Percentiles rank a stretch among this genome's conserved stretches.
Evolutionary conservation across 495 filamentous ascomycete genomes (phyloP).

Genomic region (Beverwykella pulmonaria): DNA sequence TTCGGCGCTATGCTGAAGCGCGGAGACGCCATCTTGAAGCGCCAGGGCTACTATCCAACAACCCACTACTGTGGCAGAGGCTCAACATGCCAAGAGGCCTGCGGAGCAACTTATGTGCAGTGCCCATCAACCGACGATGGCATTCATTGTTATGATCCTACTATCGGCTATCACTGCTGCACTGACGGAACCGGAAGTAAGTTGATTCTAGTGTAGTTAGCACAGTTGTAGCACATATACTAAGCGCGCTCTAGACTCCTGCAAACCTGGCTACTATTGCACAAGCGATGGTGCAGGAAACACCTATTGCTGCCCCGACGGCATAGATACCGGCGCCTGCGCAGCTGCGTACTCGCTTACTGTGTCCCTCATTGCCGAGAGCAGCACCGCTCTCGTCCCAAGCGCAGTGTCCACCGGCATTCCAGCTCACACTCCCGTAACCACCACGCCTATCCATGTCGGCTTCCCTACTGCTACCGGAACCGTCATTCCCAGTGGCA

Average conservation of each 20-base stretch:
- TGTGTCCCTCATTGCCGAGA: constrained; percentile 22
- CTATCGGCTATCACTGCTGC: constrained; percentile 24
- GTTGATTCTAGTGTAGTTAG: not conserved
- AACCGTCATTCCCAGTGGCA: constrained; percentile 2
- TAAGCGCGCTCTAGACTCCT: constrained; percentile 20
- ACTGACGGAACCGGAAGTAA: constrained; percentile 28
- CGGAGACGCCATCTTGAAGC: constrained; percentile 1
- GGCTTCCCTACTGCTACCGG: not conserved
- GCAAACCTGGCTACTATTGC: constrained; percentile 28
- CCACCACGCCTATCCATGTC: constrained; percentile 29
- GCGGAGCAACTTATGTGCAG: constrained; percentile 10
- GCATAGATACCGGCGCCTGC: constrained; percentile 10
- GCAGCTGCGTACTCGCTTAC: constrained; percentile 24
- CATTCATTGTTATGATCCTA: constrained; percentile 24
- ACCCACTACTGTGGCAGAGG: constrained; percentile 20
- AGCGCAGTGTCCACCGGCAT: not conserved
- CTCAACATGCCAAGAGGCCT: constrained; percentile 27
- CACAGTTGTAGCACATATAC: not conserved
- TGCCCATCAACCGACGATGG: constrained; percentile 22
- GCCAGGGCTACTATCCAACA: constrained; percentile 24
- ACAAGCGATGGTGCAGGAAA: constrained; percentile 16
- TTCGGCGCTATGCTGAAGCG: constrained; percentile 34
- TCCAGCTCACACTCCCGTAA: not conserved
- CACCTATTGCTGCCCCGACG: constrained; percentile 32
- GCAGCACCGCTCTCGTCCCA: not conserved